Percentiles rank a stretch among this genome's conserved stretches.
phyloP scores from a whole-genome alignment of 257 asterid genomes.

The Eucommia ulmoides region DNA sequence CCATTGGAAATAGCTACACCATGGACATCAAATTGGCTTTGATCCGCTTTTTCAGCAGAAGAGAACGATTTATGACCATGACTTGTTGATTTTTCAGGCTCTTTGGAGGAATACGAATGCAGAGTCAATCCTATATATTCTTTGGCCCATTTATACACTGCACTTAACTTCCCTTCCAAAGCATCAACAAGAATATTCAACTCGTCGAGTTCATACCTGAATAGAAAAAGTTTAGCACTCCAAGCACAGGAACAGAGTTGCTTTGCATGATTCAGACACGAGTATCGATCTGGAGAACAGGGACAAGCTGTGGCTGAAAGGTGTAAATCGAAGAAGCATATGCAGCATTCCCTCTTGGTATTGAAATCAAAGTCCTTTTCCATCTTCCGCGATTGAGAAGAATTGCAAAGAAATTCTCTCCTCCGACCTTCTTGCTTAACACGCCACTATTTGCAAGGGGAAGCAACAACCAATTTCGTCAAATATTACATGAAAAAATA shows the following conservation, averaged over 20 bases:
- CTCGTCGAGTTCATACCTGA: conserved; percentile 32
- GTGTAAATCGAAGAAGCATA: conserved; percentile 58
- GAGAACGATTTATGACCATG: neutral
- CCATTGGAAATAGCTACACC: too few species aligned
- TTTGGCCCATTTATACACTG: conserved; percentile 28
- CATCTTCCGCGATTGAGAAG: conserved; percentile 17
- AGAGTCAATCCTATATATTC: conserved; percentile 22
- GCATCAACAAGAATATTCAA: conserved; percentile 53
- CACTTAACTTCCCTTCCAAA: conserved; percentile 42
- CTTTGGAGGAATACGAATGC: conserved; percentile 5
- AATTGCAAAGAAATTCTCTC: conserved; percentile 42
- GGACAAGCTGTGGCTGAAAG: conserved; percentile 50
- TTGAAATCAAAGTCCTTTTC: conserved; percentile 21
- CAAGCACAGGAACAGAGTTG: conserved; percentile 54
- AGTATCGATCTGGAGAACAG: conserved; percentile 49
- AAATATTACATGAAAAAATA: too few species aligned
- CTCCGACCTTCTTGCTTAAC: conserved; percentile 30
- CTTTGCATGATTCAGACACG: conserved; percentile 55
- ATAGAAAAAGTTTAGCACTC: conserved; percentile 26
- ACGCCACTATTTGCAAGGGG: conserved; percentile 34
- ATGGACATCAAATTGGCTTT: too few species aligned
- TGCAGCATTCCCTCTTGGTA: conserved; percentile 44
- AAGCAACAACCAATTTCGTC: neutral
- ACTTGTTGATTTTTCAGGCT: neutral
- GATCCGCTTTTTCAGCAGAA: neutral